Percentiles rank a stretch among this genome's conserved stretches.
Conservation (phyloP, 1,284 basidiomycete genomes). For the Xanthoconium separans region DNA sequence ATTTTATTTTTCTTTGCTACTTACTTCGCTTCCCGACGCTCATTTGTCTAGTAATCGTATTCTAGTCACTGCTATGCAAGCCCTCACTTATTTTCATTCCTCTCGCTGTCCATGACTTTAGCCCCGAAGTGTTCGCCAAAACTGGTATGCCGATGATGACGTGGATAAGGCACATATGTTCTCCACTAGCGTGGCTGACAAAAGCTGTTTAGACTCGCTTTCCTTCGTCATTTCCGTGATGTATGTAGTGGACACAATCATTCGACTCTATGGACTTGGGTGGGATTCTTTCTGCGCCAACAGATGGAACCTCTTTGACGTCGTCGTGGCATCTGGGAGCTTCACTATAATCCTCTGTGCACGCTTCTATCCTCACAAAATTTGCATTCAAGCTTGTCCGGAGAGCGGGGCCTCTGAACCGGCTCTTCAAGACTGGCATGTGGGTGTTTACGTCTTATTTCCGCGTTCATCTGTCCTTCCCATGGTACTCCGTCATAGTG, state of each 20-base stretch:
- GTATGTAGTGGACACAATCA: constrained; percentile 77
- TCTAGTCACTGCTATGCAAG: too few species aligned
- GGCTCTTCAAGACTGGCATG: constrained; percentile 96
- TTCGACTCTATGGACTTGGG: constrained; percentile 84
- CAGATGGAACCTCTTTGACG: constrained; percentile 93
- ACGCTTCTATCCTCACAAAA: constrained; percentile 54
- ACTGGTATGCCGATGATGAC: too few species aligned
- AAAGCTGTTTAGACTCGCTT: constrained; percentile 52
- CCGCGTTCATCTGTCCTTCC: constrained; percentile 4
- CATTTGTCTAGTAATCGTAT: too few species aligned
- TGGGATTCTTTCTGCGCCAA: constrained; percentile 85
- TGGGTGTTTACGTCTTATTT: constrained; percentile 41
- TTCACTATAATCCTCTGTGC: constrained; percentile 84
- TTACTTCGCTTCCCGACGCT: too few species aligned
- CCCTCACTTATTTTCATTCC: too few species aligned
- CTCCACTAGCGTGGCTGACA: constrained; percentile 8
- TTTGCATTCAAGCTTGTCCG: constrained; percentile 92
- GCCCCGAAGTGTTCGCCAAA: too few species aligned
- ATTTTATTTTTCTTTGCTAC: too few species aligned
- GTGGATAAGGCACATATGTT: too few species aligned
- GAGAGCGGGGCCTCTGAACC: constrained; percentile 85
- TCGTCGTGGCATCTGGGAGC: constrained; percentile 80
- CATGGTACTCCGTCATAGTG: constrained; percentile 41
- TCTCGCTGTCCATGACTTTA: too few species aligned
- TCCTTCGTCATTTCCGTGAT: constrained; percentile 76